A percentile compares a stretch with the other conserved stretches of the same genome.
These are phyloP conservation scores for Didymella segeticola DNA, from an alignment of 2,329 filamentous ascomycete species.

Conservation along the genomic window DNA sequence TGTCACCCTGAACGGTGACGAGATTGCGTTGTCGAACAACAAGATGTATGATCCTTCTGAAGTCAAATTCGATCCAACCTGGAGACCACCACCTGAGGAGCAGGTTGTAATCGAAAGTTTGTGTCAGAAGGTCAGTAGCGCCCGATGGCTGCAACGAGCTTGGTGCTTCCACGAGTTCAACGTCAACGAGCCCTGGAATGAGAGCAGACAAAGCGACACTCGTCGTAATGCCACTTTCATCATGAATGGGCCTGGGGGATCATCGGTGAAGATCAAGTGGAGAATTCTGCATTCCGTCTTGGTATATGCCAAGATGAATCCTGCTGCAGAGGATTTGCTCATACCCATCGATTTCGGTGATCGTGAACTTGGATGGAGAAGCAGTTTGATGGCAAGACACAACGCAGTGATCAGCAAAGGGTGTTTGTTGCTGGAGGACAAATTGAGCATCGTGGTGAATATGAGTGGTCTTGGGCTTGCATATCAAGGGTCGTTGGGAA, in stretches of 20 bases:
- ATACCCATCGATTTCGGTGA: conserved; percentile 1
- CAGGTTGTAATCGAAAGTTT: conserved; percentile 6
- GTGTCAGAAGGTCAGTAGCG: conserved; percentile 12
- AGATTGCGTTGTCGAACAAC: conserved; percentile 6
- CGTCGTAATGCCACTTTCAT: conserved; percentile 24
- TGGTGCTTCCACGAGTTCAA: conserved; percentile 29
- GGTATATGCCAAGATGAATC: neutral
- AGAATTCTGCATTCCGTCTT: conserved; percentile 11
- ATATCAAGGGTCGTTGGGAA: conserved; percentile 10
- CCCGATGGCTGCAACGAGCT: conserved; percentile 24
- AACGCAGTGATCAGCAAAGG: conserved; percentile 17
- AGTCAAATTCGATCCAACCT: neutral
- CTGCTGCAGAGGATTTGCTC: conserved; percentile 3
- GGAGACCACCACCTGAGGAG: conserved; percentile 5
- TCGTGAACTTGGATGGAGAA: conserved; percentile 7
- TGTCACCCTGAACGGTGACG: conserved; percentile 15
- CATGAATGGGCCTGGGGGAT: conserved; percentile 17
- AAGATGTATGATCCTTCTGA: neutral
- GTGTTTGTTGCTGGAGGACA: conserved; percentile 16
- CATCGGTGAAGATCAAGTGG: conserved; percentile 24
- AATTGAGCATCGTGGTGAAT: conserved; percentile 25
- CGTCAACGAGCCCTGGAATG: conserved; percentile 22
- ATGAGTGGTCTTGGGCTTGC: conserved; percentile 22
- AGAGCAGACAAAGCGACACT: conserved; percentile 13
- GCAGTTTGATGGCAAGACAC: conserved; percentile 22